Evolutionary conservation across 352 stramenopile genomes (phyloP).

Genomic region (Pseudoperonospora humuli): DNA sequence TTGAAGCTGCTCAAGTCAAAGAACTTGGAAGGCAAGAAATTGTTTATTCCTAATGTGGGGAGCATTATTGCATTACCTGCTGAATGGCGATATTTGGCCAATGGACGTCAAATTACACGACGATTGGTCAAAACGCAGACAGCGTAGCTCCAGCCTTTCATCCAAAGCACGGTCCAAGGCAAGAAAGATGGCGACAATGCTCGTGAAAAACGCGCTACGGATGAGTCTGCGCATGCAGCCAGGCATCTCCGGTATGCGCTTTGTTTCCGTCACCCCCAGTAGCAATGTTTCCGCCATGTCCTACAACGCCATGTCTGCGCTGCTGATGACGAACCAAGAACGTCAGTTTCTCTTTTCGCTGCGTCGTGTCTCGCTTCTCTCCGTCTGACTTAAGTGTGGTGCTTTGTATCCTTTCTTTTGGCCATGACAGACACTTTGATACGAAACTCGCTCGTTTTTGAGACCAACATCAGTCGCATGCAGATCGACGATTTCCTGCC

Average conservation of each 20-base stretch:
- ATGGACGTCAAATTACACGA: not conserved
- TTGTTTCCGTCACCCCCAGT: slow-evolving; percentile 14
- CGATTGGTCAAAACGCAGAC: slow-evolving; percentile 2
- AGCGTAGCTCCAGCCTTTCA: slow-evolving; percentile 12
- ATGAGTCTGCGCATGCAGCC: slow-evolving; percentile 19
- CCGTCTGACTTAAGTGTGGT: not conserved
- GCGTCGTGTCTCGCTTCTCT: not conserved
- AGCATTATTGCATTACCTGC: too few species aligned
- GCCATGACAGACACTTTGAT: slow-evolving; percentile 24
- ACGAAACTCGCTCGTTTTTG: slow-evolving; percentile 35
- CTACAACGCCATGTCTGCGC: slow-evolving; percentile 7
- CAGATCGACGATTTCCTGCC: slow-evolving; percentile 36
- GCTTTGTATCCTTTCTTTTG: not conserved
- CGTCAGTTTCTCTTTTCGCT: slow-evolving; percentile 10
- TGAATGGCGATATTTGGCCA: not conserved
- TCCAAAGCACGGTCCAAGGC: slow-evolving; percentile 11
- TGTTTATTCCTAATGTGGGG: too few species aligned
- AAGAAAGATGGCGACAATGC: slow-evolving; percentile 21
- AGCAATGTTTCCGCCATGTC: slow-evolving; percentile 1
- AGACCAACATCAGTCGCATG: slow-evolving; percentile 23
- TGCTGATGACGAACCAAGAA: slow-evolving; percentile 16
- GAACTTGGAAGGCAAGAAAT: too few species aligned
- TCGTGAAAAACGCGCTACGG: slow-evolving; percentile 28
- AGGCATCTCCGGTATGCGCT: slow-evolving; percentile 1
- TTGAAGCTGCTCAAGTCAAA: too few species aligned